Evolutionary conservation across 768 basidiomycete species (phyloP), one percentile per base, ranked within the genome.

Genomic region (Kwoniella botswanensis): DNA sequence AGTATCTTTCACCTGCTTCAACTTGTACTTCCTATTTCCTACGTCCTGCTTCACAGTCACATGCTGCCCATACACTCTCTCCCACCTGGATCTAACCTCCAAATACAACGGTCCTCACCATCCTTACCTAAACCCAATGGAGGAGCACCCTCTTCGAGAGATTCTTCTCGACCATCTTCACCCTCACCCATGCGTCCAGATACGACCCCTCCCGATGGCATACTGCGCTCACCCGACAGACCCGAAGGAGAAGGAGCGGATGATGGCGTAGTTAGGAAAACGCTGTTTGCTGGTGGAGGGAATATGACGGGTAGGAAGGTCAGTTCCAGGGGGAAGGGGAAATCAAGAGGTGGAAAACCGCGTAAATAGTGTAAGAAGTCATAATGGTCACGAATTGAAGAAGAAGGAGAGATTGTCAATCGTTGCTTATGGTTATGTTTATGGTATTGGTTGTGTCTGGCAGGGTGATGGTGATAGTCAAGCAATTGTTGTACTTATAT

Each of bases 41-140:
- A 35, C 35, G 4, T 9, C 35, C 35, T 35, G 17, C 46, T 50
- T 13, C 46, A 50, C 46, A 74, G 72, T 43, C 73, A 74, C 18
- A 74, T 74, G 73, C 67, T 74, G 4, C 70, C 73, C 9, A 72
- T 72, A 29, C 65, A 68, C 35, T 57, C 67, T 24, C 35, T 72
- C 29, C 71, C 65, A 35, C 65, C 65, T 22, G 61, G 43, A 35
- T 35, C 35, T 35, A 35, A 9, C 35, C 35, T 35, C 18, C 71
- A 65, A 59, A 44, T 10, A 9, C 35, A 50, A 18, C 56, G 44
- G 35, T 43, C 60, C 2, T 68, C 68, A 22, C 68, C 71, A 18
- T 64, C 64, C 21, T 17, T 62, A n/a, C 54, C 57, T 26, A 63
- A 41, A 53, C 41, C 63, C 29, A 53, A 15, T 24, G 52, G 11